phyloP scores from a whole-genome alignment of 129 eudicot species.

The Smallanthus sonchifolius region DNA sequence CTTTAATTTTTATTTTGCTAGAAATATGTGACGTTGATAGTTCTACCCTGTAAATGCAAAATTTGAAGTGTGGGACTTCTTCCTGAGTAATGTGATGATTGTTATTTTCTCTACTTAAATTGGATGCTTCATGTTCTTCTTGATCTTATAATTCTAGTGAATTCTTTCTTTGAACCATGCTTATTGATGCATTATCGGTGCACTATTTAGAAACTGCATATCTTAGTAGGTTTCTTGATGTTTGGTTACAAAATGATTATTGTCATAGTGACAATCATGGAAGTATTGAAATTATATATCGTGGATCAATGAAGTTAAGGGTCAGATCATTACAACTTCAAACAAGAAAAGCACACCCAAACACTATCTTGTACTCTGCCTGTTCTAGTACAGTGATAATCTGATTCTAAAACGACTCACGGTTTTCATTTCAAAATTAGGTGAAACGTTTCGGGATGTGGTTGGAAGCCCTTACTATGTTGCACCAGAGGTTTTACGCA shows the following conservation, averaged over 20 bases:
- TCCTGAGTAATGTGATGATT: background rate
- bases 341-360: background rate
- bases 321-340: background rate
- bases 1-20: constrained; percentile 8
- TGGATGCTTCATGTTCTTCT: constrained; percentile 13
- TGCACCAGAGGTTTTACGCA: constrained; percentile 88
- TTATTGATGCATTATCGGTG: constrained; percentile 5
- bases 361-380: background rate
- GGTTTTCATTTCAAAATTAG: constrained; percentile 29
- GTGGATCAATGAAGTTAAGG: background rate
- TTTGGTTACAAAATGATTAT: background rate
- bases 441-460: constrained; percentile 75
- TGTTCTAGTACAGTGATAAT: background rate
- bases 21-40: constrained; percentile 25
- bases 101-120: background rate
- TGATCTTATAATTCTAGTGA: constrained; percentile 2
- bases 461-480: constrained; percentile 98
- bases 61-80: constrained; percentile 1
- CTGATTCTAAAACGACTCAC: background rate
- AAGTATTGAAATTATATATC: background rate
- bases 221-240: background rate
- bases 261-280: background rate
- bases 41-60: background rate
- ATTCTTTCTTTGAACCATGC: background rate
- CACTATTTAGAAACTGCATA: background rate